Conservation (phyloP, 345 rosid species). For the Iberis pinnata region DNA sequence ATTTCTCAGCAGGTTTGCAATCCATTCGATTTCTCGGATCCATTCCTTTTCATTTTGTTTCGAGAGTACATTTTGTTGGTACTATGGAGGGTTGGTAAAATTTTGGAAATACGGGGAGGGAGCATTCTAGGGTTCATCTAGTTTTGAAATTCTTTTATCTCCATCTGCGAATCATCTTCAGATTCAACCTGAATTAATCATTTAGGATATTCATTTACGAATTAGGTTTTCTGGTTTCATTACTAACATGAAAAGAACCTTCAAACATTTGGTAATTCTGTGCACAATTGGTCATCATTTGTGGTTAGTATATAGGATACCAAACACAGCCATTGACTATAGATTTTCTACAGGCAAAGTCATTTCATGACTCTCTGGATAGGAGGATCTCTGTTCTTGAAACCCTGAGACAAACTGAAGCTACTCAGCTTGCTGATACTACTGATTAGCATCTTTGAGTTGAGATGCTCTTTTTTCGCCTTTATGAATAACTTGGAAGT, state of each 20-base stretch:
- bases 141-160: not conserved
- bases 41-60: not conserved
- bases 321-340: slow-evolving; percentile 10
- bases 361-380: slow-evolving; percentile 61
- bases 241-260: slow-evolving; percentile 5
- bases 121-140: slow-evolving; percentile 18
- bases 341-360: slow-evolving; percentile 45
- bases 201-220: not conserved
- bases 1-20: slow-evolving; percentile 61
- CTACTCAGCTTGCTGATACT: slow-evolving; percentile 47
- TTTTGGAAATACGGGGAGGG: not conserved
- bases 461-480: too few relatives aligned
- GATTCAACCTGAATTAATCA: not conserved
- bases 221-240: slow-evolving; percentile 16
- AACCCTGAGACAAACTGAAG: slow-evolving; percentile 66
- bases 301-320: too few relatives aligned
- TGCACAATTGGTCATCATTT: not conserved
- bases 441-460: slow-evolving; percentile 40
- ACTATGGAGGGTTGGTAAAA: too few relatives aligned
- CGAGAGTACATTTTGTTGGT: too few relatives aligned
- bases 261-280: not conserved
- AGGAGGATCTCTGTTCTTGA: slow-evolving; percentile 67
- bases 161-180: not conserved
- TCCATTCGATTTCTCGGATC: slow-evolving; percentile 11
- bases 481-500: slow-evolving; percentile 23